These are phyloP conservation scores for Tetrastigma voinierianum DNA, from an alignment of 164 flowering plant genomes.

Conservation along the genomic window DNA sequence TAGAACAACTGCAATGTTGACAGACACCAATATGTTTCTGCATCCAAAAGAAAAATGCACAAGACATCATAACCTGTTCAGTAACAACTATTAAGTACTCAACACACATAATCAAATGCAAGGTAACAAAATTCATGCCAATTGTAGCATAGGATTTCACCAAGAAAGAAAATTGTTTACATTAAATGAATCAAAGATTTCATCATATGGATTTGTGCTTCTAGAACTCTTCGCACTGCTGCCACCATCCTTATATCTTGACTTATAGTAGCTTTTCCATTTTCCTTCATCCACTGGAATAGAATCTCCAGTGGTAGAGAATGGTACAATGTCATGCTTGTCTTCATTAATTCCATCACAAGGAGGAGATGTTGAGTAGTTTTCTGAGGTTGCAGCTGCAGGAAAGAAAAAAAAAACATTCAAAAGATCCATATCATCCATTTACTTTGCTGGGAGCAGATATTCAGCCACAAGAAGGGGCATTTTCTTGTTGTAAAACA, in stretches of 20 bases:
- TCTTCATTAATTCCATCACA: conserved; percentile 13
- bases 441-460: neutral
- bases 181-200: conserved; percentile 42
- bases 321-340: conserved; percentile 5
- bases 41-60: conserved; percentile 20
- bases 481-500: too few species aligned
- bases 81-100: neutral
- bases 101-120: neutral
- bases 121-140: neutral
- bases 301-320: conserved; percentile 10
- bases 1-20: conserved; percentile 63
- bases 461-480: neutral
- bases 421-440: neutral
- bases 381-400: conserved; percentile 22
- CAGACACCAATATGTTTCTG: conserved; percentile 57
- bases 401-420: neutral
- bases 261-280: conserved; percentile 15
- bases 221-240: conserved; percentile 18
- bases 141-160: neutral
- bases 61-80: conserved; percentile 1
- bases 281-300: conserved; percentile 11
- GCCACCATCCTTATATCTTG: conserved; percentile 13
- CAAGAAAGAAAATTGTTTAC: conserved; percentile 21
- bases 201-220: conserved; percentile 27
- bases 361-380: conserved; percentile 8